These are phyloP conservation scores for Fusarium praegraminearum DNA, from an alignment of 2,329 filamentous ascomycete genomes.

Conservation along the genomic window DNA sequence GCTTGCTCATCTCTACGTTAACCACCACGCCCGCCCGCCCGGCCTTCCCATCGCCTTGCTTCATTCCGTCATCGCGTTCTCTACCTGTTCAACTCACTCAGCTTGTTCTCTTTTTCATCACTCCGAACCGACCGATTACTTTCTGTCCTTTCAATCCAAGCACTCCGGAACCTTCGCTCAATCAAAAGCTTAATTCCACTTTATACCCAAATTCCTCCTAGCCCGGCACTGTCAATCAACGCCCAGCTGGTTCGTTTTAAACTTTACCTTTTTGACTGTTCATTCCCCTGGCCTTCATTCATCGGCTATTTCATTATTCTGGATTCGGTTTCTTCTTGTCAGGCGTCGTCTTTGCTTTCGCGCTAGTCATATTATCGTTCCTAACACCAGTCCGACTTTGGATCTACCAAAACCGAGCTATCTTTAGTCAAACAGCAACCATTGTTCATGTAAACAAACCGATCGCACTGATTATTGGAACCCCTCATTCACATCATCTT, in stretches of 20 bases:
- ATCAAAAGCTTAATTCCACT: slow-evolving; percentile 31
- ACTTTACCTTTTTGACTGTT: slow-evolving; percentile 25
- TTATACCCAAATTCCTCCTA: slow-evolving; percentile 14
- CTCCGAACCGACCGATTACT: slow-evolving; percentile 9
- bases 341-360: slow-evolving; percentile 14
- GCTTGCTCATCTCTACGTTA: slow-evolving; percentile 11
- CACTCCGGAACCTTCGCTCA: slow-evolving; percentile 11
- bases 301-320: slow-evolving; percentile 8
- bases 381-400: slow-evolving; percentile 27
- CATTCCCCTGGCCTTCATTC: slow-evolving; percentile 27
- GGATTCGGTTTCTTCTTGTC: slow-evolving; percentile 20
- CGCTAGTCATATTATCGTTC: slow-evolving; percentile 32
- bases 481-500: slow-evolving; percentile 5
- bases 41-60: slow-evolving; percentile 8
- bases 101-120: slow-evolving; percentile 7
- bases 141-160: background rate
- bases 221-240: slow-evolving; percentile 15
- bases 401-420: slow-evolving; percentile 34
- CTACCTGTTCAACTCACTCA: slow-evolving; percentile 7
- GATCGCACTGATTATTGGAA: slow-evolving; percentile 14
- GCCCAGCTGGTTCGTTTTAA: slow-evolving; percentile 29
- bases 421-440: slow-evolving; percentile 35
- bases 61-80: slow-evolving; percentile 30
- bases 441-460: slow-evolving; percentile 46
- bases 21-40: background rate